Percentiles rank a stretch among this genome's conserved stretches.
These are phyloP conservation scores for Aspergillus sp. DNA, from an alignment of 2,329 filamentous ascomycete genomes.

Conservation along the genomic window DNA sequence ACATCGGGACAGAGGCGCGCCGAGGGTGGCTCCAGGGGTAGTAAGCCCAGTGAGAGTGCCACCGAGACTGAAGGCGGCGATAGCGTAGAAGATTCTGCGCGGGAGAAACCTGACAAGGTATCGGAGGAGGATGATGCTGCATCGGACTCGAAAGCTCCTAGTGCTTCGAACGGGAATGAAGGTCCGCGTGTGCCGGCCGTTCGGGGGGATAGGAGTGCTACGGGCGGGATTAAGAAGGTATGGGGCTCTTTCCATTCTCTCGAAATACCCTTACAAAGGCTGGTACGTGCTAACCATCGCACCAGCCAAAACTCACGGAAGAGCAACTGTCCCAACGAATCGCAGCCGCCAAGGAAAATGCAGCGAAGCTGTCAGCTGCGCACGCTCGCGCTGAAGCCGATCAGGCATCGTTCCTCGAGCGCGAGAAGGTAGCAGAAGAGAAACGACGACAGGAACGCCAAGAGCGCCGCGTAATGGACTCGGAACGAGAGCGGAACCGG, in stretches of 20 bases:
- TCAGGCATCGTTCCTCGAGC: slow-evolving; percentile 53
- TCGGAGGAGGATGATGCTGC: slow-evolving; percentile 11
- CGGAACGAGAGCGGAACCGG: slow-evolving; percentile 54
- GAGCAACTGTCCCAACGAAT: slow-evolving; percentile 55
- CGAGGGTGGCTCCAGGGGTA: slow-evolving; percentile 12
- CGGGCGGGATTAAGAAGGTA: slow-evolving; percentile 45
- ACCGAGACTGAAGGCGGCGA: slow-evolving; percentile 6
- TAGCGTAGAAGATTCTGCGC: slow-evolving; percentile 8
- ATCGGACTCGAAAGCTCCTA: slow-evolving; percentile 7
- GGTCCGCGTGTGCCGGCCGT: slow-evolving; percentile 38
- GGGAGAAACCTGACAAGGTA: slow-evolving; percentile 7
- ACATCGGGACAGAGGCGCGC: slow-evolving; percentile 10
- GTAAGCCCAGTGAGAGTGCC: slow-evolving; percentile 10
- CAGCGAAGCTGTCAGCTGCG: slow-evolving; percentile 50
- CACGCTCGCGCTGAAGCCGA: slow-evolving; percentile 62
- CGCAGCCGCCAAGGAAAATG: slow-evolving; percentile 53
- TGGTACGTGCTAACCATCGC: slow-evolving; percentile 17
- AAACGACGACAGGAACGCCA: slow-evolving; percentile 44
- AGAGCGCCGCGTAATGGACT: slow-evolving; percentile 53
- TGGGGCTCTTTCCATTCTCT: neutral
- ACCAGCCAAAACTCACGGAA: slow-evolving; percentile 55
- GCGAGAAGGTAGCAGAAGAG: slow-evolving; percentile 52
- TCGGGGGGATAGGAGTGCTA: slow-evolving; percentile 47
- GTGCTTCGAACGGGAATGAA: slow-evolving; percentile 12
- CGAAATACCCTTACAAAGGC: neutral